These are phyloP conservation scores for Tylopilus plumbeoviolaceoides DNA, from an alignment of 768 basidiomycete genomes.

Conservation along the genomic window DNA sequence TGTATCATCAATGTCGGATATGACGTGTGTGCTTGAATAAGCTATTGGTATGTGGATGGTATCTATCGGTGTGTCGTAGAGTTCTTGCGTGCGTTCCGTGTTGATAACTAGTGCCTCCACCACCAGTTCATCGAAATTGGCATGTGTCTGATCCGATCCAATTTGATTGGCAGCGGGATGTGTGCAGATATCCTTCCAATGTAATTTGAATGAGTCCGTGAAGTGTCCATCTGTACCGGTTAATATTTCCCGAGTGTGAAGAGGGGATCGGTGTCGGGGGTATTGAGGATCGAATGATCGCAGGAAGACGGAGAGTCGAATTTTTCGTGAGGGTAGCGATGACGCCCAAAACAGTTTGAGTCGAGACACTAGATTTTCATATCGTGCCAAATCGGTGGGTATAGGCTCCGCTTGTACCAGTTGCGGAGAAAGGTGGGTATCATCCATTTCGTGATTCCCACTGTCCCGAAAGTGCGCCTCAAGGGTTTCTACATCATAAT, in stretches of 20 bases:
- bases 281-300: slow-evolving; percentile 17
- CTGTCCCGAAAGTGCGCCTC: slow-evolving; percentile 46
- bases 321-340: slow-evolving; percentile 55
- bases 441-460: slow-evolving; percentile 17
- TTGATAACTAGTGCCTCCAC: slow-evolving; percentile 45
- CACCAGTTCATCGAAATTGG: slow-evolving; percentile 51
- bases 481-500: slow-evolving; percentile 51
- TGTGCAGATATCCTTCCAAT: slow-evolving; percentile 64
- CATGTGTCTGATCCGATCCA: slow-evolving; percentile 40
- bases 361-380: slow-evolving; percentile 73
- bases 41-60: slow-evolving; percentile 47
- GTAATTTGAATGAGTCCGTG: slow-evolving; percentile 53
- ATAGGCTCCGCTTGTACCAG: slow-evolving; percentile 21
- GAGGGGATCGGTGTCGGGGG: slow-evolving; percentile 35
- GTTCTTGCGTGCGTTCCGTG: slow-evolving; percentile 37
- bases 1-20: slow-evolving; percentile 95
- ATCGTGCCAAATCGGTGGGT: slow-evolving; percentile 40
- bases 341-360: slow-evolving; percentile 81
- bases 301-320: slow-evolving; percentile 62
- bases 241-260: slow-evolving; percentile 46
- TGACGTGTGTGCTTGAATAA: slow-evolving; percentile 64
- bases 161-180: slow-evolving; percentile 52
- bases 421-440: slow-evolving; percentile 11
- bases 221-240: slow-evolving; percentile 76
- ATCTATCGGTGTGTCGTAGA: slow-evolving; percentile 32